phyloP scores from a whole-genome alignment of 768 basidiomycete species.

The Agrocybe praecox region DNA sequence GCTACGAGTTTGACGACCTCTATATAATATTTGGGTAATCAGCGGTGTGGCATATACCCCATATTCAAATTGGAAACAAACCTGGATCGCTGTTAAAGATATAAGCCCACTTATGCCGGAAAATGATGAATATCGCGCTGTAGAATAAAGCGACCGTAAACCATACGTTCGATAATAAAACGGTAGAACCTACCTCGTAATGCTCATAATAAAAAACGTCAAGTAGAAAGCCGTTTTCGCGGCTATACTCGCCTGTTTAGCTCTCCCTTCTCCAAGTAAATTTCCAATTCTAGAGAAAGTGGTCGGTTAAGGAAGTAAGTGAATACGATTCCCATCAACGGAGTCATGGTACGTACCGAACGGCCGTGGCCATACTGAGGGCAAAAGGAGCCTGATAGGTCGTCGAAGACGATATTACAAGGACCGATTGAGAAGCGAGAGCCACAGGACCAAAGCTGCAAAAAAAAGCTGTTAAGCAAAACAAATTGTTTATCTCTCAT shows the following conservation, averaged over 20 bases:
- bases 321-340: not conserved
- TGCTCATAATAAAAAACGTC: constrained; percentile 54
- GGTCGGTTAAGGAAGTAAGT: not conserved
- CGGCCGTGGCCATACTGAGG: constrained; percentile 80
- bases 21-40: constrained; percentile 1
- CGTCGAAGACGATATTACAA: constrained; percentile 72
- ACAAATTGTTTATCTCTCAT: not conserved
- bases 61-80: constrained; percentile 16
- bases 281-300: constrained; percentile 71
- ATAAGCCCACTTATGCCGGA: constrained; percentile 69
- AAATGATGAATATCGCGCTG: constrained; percentile 60
- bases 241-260: constrained; percentile 69
- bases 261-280: constrained; percentile 79
- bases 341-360: constrained; percentile 53
- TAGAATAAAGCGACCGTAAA: not conserved
- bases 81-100: constrained; percentile 75
- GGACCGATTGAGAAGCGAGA: constrained; percentile 88
- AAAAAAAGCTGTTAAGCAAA: not conserved
- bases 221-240: constrained; percentile 67
- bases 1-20: constrained; percentile 67
- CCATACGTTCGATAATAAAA: not conserved
- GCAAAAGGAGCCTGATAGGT: constrained; percentile 86
- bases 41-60: not conserved
- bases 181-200: constrained; percentile 56
- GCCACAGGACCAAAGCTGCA: constrained; percentile 79